phyloP scores from a whole-genome alignment of 2,329 filamentous ascomycete genomes.

The Fragosphaeria purpurea region DNA sequence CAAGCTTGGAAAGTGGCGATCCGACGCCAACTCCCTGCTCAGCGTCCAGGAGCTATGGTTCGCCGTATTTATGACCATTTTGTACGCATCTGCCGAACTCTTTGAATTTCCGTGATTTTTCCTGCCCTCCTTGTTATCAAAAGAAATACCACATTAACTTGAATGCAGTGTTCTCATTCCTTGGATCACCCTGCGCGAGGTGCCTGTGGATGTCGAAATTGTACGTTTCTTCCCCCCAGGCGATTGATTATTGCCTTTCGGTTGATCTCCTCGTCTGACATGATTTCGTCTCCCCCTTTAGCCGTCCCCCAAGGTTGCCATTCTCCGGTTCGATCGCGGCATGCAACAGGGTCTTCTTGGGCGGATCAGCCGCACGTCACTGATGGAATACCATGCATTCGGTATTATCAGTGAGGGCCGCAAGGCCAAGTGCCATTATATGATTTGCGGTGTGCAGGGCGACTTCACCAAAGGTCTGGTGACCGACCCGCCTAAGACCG shows the following conservation, averaged over 20 bases:
- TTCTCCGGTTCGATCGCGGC: conserved; percentile 28
- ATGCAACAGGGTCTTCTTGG: conserved; percentile 33
- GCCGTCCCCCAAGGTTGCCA: conserved; percentile 31
- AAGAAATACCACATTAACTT: conserved; percentile 10
- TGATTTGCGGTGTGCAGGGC: conserved; percentile 33
- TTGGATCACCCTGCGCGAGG: conserved; percentile 29
- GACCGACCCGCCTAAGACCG: conserved; percentile 26
- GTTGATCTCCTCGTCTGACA: neutral
- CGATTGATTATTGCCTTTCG: no score
- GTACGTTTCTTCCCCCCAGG: conserved; percentile 15
- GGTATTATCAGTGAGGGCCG: conserved; percentile 31
- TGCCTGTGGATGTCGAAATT: conserved; percentile 29
- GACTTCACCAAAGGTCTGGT: conserved; percentile 30
- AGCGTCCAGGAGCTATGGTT: conserved; percentile 31
- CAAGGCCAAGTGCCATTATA: conserved; percentile 26
- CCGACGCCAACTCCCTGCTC: conserved; percentile 23
- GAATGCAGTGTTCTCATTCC: conserved; percentile 26
- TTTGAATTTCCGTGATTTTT: neutral
- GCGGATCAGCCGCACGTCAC: conserved; percentile 29
- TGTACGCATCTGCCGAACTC: conserved; percentile 17
- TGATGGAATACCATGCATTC: conserved; percentile 34
- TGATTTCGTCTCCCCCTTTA: conserved; percentile 8
- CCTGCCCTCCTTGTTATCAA: no score
- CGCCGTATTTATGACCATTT: conserved; percentile 29
- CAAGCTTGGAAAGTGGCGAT: conserved; percentile 23